These are phyloP conservation scores for Pleodorina starrii DNA, from an alignment of 139 green algal species.

Conservation along the genomic window DNA sequence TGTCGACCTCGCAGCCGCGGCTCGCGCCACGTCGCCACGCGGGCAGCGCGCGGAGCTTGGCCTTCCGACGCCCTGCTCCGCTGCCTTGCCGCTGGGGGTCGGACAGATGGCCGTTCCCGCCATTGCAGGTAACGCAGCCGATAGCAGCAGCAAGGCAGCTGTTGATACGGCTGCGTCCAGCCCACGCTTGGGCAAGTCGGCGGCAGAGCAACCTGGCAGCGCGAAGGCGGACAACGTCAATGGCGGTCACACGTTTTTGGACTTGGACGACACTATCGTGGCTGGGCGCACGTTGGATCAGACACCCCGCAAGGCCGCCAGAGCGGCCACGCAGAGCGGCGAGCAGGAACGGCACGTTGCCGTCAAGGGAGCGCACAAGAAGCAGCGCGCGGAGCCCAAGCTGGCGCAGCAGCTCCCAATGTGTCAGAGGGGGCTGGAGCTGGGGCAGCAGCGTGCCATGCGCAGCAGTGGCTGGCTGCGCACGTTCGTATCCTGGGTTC, in stretches of 20 bases:
- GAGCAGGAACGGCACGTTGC: neutral
- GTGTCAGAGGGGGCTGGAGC: neutral
- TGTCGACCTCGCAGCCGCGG: neutral
- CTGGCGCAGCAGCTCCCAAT: neutral
- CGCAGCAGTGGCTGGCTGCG: neutral
- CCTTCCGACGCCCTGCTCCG: neutral
- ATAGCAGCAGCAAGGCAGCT: too few relatives aligned
- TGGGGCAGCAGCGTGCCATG: neutral
- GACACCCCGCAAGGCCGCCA: conserved; percentile 33
- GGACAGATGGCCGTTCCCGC: too few relatives aligned
- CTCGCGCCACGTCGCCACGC: neutral
- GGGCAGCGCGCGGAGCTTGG: neutral
- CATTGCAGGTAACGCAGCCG: too few relatives aligned
- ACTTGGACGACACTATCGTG: conserved; percentile 10
- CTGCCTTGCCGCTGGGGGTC: neutral
- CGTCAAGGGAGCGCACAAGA: neutral
- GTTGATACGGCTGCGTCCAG: too few relatives aligned
- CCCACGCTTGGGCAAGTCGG: too few relatives aligned
- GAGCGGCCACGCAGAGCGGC: neutral
- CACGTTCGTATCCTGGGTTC: neutral
- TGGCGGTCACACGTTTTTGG: too few relatives aligned
- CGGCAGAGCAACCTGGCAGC: too few relatives aligned
- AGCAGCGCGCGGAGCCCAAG: neutral
- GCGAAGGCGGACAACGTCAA: too few relatives aligned
- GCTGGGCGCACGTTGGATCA: conserved; percentile 1